Evolutionary conservation across 2,329 filamentous ascomycete species (phyloP).

Genomic region (Dendrostoma leiphaemia): DNA sequence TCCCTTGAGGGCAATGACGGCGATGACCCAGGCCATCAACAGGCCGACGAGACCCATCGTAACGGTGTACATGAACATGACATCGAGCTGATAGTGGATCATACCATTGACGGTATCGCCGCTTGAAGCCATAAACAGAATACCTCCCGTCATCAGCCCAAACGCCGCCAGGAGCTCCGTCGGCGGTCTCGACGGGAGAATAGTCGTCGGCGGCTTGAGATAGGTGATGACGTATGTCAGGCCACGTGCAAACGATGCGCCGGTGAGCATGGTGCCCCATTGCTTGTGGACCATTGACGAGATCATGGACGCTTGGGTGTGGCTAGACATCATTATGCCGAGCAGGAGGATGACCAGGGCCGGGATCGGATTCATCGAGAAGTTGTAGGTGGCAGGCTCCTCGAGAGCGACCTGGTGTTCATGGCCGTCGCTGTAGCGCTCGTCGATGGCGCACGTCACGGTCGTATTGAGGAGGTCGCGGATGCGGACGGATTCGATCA

Average conservation of each 20-base stretch:
- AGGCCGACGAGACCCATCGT: constrained; percentile 80
- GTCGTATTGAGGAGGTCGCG: constrained; percentile 64
- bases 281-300: constrained; percentile 92
- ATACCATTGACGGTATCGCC: constrained; percentile 75
- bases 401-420: constrained; percentile 47
- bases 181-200: constrained; percentile 79
- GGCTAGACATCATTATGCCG: constrained; percentile 93
- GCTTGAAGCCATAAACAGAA: constrained; percentile 87
- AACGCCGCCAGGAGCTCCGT: constrained; percentile 88
- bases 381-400: constrained; percentile 64
- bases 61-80: constrained; percentile 92
- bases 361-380: constrained; percentile 86
- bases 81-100: constrained; percentile 73
- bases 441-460: constrained; percentile 35
- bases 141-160: constrained; percentile 80
- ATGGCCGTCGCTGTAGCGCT: constrained; percentile 37
- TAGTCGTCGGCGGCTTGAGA: constrained; percentile 75
- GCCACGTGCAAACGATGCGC: constrained; percentile 73
- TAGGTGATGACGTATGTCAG: constrained; percentile 80
- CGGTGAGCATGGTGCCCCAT: constrained; percentile 84
- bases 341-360: constrained; percentile 82
- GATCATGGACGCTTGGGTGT: constrained; percentile 79
- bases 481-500: constrained; percentile 73
- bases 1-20: constrained; percentile 80
- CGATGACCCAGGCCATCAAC: constrained; percentile 80